Percentiles rank a stretch among this genome's conserved stretches.
phyloP scores from a whole-genome alignment of 2,329 filamentous ascomycete species.

The Botryotinia convoluta region DNA sequence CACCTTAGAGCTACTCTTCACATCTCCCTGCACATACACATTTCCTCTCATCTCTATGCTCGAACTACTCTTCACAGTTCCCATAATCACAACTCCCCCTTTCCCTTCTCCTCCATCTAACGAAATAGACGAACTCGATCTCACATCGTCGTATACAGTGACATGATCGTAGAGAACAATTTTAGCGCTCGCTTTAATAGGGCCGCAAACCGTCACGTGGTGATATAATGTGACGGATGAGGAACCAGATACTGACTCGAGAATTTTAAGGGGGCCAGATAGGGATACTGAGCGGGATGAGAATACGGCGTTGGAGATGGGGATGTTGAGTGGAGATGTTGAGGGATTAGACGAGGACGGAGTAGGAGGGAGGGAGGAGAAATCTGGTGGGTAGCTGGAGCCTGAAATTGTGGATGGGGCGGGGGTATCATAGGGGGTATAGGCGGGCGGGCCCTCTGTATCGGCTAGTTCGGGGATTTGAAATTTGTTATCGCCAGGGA shows the following conservation, averaged over 20 bases:
- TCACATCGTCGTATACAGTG: slow-evolving; percentile 27
- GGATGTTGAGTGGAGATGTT: slow-evolving; percentile 5
- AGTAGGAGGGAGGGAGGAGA: slow-evolving; percentile 7
- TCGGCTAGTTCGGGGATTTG: slow-evolving; percentile 16
- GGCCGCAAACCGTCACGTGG: slow-evolving; percentile 19
- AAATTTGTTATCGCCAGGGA: slow-evolving; percentile 23
- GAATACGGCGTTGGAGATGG: slow-evolving; percentile 25
- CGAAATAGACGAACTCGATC: slow-evolving; percentile 15
- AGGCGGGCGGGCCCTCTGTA: slow-evolving; percentile 3
- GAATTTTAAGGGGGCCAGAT: slow-evolving; percentile 26
- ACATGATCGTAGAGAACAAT: slow-evolving; percentile 27
- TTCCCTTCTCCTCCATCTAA: slow-evolving; percentile 24
- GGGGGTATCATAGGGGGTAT: slow-evolving; percentile 9
- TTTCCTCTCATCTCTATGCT: slow-evolving; percentile 21
- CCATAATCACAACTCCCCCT: slow-evolving; percentile 12
- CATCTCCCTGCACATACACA: slow-evolving; percentile 22
- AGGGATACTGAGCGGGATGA: slow-evolving; percentile 23
- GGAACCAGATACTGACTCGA: slow-evolving; percentile 24
- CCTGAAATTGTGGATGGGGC: background rate
- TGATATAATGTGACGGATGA: slow-evolving; percentile 20
- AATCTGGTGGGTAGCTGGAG: slow-evolving; percentile 1
- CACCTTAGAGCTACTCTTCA: slow-evolving; percentile 26
- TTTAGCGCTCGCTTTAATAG: slow-evolving; percentile 18
- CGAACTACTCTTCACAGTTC: slow-evolving; percentile 21
- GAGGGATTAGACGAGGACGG: background rate